Conservation (phyloP, 371 early-diverging fungal genomes). For the Chytridium lagenaria region DNA sequence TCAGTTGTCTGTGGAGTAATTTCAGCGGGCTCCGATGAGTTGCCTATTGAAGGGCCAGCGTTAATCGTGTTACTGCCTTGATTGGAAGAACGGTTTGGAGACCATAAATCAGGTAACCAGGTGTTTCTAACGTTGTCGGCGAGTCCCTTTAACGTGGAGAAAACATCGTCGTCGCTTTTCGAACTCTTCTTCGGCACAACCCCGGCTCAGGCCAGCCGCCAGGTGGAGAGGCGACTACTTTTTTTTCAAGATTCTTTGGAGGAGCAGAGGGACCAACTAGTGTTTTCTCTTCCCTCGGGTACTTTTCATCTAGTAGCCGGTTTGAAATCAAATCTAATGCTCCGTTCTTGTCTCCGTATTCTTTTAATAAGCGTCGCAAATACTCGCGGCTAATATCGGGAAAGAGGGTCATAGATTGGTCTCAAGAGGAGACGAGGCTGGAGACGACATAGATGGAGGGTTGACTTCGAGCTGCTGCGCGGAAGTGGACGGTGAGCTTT, state of each 20-base stretch:
- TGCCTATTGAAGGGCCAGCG: neutral
- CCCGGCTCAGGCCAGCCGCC: constrained; percentile 14
- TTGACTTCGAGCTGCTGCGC: neutral
- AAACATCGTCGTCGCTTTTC: constrained; percentile 20
- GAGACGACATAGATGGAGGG: neutral
- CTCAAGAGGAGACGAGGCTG: constrained; percentile 1
- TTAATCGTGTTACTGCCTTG: neutral
- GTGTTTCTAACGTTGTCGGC: constrained; percentile 27
- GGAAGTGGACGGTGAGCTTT: constrained; percentile 10
- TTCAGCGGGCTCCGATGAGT: constrained; percentile 4
- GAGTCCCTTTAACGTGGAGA: constrained; percentile 13
- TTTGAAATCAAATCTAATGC: constrained; percentile 64
- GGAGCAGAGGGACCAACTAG: too few species aligned
- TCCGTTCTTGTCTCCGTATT: constrained; percentile 46
- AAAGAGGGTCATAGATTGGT: too few species aligned
- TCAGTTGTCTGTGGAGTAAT: constrained; percentile 33
- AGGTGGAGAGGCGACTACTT: neutral
- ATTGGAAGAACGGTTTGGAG: neutral
- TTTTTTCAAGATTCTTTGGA: too few species aligned
- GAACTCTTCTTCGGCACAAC: neutral
- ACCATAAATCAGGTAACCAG: constrained; percentile 27
- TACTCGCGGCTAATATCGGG: constrained; percentile 71
- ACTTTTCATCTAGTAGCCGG: constrained; percentile 64
- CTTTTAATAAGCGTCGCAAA: constrained; percentile 59
- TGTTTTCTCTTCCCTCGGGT: constrained; percentile 65